Evolutionary conservation across 345 rosid genomes (phyloP).

Genomic region (Eucalyptus fibrosa): DNA sequence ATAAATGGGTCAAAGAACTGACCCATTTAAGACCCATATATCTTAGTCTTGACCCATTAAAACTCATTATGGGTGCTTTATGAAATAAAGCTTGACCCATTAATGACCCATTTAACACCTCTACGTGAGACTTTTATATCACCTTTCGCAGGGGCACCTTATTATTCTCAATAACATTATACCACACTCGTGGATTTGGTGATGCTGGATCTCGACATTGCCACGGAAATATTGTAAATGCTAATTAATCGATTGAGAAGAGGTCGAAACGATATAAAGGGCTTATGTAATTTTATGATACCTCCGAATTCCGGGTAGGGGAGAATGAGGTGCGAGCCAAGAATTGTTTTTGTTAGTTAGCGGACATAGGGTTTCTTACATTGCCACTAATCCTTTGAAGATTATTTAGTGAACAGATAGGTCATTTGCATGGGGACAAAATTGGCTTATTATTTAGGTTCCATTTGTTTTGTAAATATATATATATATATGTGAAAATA

Average conservation of each 20-base stretch:
- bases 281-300: background rate
- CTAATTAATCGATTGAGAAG: too few relatives aligned
- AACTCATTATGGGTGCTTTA: too few relatives aligned
- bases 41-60: too few relatives aligned
- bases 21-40: too few relatives aligned
- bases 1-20: too few relatives aligned
- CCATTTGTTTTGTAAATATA: background rate
- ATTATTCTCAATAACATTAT: too few relatives aligned
- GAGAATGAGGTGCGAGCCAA: background rate
- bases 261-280: too few relatives aligned
- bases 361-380: background rate
- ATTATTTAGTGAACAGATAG: background rate
- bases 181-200: background rate
- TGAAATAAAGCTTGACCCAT: too few relatives aligned
- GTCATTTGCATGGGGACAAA: background rate
- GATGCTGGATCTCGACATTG: background rate
- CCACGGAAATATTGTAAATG: background rate
- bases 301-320: background rate
- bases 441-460: background rate
- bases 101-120: too few relatives aligned
- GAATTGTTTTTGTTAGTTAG: background rate
- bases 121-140: too few relatives aligned
- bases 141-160: too few relatives aligned
- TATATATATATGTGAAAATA: background rate
- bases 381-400: background rate